Conservation (phyloP, 495 filamentous ascomycete species). For the Penicillium manginii region DNA sequence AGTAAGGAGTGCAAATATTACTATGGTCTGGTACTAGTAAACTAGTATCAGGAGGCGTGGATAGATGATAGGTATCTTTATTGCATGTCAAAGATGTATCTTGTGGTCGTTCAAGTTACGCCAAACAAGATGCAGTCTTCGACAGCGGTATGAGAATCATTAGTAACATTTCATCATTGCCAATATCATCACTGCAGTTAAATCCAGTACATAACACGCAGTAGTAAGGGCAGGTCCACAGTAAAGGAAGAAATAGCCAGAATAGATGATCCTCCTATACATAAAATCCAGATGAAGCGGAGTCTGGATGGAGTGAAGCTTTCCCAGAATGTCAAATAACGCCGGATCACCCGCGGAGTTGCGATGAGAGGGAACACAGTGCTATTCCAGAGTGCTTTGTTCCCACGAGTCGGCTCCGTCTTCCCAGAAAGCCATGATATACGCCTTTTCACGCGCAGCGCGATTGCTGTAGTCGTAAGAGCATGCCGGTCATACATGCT, state of each 20-base stretch:
- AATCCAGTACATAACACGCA: not conserved
- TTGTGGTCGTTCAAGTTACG: not conserved
- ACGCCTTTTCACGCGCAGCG: slow-evolving; percentile 10
- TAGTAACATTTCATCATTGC: slow-evolving; percentile 4
- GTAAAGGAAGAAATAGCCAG: not conserved
- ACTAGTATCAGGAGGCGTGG: too few relatives aligned
- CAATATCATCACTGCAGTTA: slow-evolving; percentile 1
- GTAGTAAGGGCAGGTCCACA: not conserved
- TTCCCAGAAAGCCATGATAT: slow-evolving; percentile 1
- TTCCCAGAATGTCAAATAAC: not conserved
- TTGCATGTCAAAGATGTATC: too few relatives aligned
- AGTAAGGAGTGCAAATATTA: too few relatives aligned
- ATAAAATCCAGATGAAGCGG: slow-evolving; percentile 5
- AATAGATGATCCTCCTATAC: not conserved
- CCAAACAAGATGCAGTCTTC: not conserved
- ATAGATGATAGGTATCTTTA: too few relatives aligned
- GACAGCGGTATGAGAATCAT: slow-evolving; percentile 2
- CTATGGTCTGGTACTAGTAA: too few relatives aligned
- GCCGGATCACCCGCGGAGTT: not conserved
- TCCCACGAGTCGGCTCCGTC: too few relatives aligned
- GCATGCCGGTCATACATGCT: slow-evolving; percentile 15
- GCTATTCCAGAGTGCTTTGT: not conserved
- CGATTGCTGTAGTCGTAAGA: slow-evolving; percentile 12
- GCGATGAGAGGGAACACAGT: not conserved
- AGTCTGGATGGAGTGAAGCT: not conserved